Percentiles rank a stretch among this genome's conserved stretches.
Evolutionary conservation across 1,284 basidiomycete genomes (phyloP).

Genomic region (Malassezia brasiliensis): DNA sequence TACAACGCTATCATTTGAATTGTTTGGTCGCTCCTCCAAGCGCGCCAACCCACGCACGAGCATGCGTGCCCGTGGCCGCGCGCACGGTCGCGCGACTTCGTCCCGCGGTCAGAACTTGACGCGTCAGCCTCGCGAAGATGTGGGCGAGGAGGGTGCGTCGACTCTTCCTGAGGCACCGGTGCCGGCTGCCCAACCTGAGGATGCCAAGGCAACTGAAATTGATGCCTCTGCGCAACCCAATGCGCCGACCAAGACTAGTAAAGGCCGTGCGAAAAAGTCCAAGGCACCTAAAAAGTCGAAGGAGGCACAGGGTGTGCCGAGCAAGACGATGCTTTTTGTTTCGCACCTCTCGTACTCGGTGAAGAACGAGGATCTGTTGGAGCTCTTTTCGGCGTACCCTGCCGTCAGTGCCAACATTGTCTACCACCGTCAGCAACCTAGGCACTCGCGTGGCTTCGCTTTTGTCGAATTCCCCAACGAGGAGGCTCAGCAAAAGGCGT

Average conservation of each 20-base stretch:
- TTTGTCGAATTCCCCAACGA: constrained; percentile 9
- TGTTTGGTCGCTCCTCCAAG: not conserved
- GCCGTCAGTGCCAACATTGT: constrained; percentile 6
- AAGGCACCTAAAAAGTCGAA: not conserved
- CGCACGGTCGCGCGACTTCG: not conserved
- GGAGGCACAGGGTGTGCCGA: constrained; percentile 1
- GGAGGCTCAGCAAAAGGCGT: not conserved
- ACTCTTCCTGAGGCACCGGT: not conserved
- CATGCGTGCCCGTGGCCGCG: not conserved
- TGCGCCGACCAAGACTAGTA: not conserved
- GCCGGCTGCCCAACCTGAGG: not conserved
- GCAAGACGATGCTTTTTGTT: constrained; percentile 9
- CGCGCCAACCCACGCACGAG: not conserved
- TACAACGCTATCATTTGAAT: not conserved
- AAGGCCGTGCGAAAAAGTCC: not conserved
- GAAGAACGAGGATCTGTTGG: constrained; percentile 4
- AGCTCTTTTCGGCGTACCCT: constrained; percentile 7
- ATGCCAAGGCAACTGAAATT: not conserved
- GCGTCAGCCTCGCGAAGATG: not conserved
- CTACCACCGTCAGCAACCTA: not conserved
- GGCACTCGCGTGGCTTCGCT: constrained; percentile 11
- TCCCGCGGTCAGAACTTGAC: not conserved
- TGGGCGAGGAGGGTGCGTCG: not conserved
- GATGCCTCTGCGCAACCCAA: not conserved
- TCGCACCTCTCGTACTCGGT: constrained; percentile 4